Evolutionary conservation across 139 green algal genomes (phyloP).

Genomic region (Diplosphaera chodatii): DNA sequence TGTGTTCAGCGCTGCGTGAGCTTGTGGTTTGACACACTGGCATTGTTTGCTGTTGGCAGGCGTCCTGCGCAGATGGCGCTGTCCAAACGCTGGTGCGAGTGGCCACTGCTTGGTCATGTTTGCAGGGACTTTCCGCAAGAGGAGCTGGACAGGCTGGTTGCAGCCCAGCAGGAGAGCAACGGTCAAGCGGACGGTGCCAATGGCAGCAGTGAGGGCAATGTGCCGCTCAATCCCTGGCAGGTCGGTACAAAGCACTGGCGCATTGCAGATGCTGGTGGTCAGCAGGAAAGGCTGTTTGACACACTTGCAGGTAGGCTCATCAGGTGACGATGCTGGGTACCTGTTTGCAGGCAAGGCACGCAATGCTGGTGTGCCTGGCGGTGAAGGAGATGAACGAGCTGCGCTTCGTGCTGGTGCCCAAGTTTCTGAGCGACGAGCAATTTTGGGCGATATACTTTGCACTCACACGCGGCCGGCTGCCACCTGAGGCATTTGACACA

Average conservation of each 20-base stretch:
- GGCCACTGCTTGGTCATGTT: too few species aligned
- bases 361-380: conserved; percentile 47
- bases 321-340: too few species aligned
- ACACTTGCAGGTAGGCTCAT: too few species aligned
- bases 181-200: neutral
- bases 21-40: too few species aligned
- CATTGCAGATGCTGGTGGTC: too few species aligned
- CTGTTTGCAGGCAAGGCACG: conserved; percentile 62
- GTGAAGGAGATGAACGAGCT: conserved; percentile 74
- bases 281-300: too few species aligned
- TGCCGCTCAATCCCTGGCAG: conserved; percentile 56
- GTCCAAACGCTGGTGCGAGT: too few species aligned
- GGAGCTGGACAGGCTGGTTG: conserved; percentile 10
- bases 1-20: neutral
- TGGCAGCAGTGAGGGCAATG: neutral
- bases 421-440: conserved; percentile 66
- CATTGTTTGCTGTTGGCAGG: too few species aligned
- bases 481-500: conserved; percentile 12
- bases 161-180: neutral
- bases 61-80: too few species aligned
- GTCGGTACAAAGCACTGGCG: too few species aligned
- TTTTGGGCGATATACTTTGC: conserved; percentile 85
- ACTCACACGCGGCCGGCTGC: conserved; percentile 21
- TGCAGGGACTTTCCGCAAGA: conserved; percentile 44
- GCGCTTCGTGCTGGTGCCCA: conserved; percentile 74